Conservation (phyloP, 305 asterid species). For the Solanum hybrid region DNA sequence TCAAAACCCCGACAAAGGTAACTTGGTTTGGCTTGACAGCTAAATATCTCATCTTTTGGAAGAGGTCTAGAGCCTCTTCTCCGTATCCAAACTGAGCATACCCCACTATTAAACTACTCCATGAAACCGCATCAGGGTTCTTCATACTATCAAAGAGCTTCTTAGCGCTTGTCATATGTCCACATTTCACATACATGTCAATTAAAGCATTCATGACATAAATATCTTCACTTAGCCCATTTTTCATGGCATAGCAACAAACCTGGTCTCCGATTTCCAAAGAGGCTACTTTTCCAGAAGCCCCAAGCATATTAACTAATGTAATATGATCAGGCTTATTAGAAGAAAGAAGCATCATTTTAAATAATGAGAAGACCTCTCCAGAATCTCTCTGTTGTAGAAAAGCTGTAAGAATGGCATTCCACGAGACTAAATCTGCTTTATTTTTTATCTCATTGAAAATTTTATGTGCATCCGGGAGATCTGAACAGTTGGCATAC, state of each 20-base stretch:
- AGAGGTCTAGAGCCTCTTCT: slow-evolving; percentile 47
- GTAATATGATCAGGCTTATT: slow-evolving; percentile 47
- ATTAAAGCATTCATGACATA: slow-evolving; percentile 45
- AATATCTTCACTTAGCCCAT: slow-evolving; percentile 32
- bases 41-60: slow-evolving; percentile 35
- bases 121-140: slow-evolving; percentile 43
- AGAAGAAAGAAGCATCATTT: slow-evolving; percentile 31
- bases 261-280: slow-evolving; percentile 48
- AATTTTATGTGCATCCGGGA: slow-evolving; percentile 29
- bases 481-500: slow-evolving; percentile 55
- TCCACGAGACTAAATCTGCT: slow-evolving; percentile 74
- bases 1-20: slow-evolving; percentile 57
- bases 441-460: slow-evolving; percentile 30
- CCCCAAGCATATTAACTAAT: slow-evolving; percentile 35
- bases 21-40: slow-evolving; percentile 61
- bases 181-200: slow-evolving; percentile 71
- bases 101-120: slow-evolving; percentile 68
- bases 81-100: slow-evolving; percentile 60
- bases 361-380: slow-evolving; percentile 46
- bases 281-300: slow-evolving; percentile 47
- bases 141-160: slow-evolving; percentile 39
- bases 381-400: slow-evolving; percentile 30
- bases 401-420: slow-evolving; percentile 45
- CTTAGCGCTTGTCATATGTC: slow-evolving; percentile 38
- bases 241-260: slow-evolving; percentile 29